Evolutionary conservation across 2,329 filamentous ascomycete genomes (phyloP).

Genomic region (Sclerotinia glacialis): DNA sequence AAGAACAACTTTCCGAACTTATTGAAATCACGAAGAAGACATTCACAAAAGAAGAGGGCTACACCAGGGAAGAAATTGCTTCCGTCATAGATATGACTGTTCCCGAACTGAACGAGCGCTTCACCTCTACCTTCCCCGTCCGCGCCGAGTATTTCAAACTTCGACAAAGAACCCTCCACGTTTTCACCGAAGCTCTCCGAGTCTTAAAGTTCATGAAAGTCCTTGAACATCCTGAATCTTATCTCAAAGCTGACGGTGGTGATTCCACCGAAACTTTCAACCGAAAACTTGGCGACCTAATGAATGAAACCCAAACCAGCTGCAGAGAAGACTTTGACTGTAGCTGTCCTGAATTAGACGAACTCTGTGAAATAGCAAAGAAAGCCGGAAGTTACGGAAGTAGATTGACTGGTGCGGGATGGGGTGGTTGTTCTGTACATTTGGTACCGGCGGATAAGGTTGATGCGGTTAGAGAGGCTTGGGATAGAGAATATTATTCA

Average conservation of each 20-base stretch:
- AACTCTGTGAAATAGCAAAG: slow-evolving; percentile 76
- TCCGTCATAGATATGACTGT: slow-evolving; percentile 66
- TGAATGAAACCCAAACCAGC: slow-evolving; percentile 87
- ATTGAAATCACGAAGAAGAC: slow-evolving; percentile 66
- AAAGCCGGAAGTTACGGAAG: slow-evolving; percentile 79
- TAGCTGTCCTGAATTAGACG: slow-evolving; percentile 87
- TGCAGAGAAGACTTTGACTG: slow-evolving; percentile 89
- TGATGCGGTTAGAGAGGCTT: slow-evolving; percentile 69
- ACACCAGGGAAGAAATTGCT: slow-evolving; percentile 83
- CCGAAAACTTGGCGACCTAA: slow-evolving; percentile 69
- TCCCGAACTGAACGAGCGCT: slow-evolving; percentile 69
- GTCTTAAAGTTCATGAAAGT: slow-evolving; percentile 80
- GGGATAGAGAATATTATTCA: slow-evolving; percentile 79
- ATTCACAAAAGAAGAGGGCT: slow-evolving; percentile 77
- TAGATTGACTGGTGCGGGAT: slow-evolving; percentile 86
- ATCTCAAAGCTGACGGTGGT: slow-evolving; percentile 30
- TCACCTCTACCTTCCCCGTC: slow-evolving; percentile 85
- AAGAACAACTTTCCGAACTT: slow-evolving; percentile 70
- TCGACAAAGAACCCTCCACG: slow-evolving; percentile 82
- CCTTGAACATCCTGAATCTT: slow-evolving; percentile 54
- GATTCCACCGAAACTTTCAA: slow-evolving; percentile 60
- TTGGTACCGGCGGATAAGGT: slow-evolving; percentile 83
- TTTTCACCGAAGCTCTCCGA: slow-evolving; percentile 83
- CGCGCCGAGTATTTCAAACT: slow-evolving; percentile 85
- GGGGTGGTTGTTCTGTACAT: slow-evolving; percentile 96